These are phyloP conservation scores for Solanum sparsipilum DNA, from an alignment of 257 asterid species.

Conservation along the genomic window DNA sequence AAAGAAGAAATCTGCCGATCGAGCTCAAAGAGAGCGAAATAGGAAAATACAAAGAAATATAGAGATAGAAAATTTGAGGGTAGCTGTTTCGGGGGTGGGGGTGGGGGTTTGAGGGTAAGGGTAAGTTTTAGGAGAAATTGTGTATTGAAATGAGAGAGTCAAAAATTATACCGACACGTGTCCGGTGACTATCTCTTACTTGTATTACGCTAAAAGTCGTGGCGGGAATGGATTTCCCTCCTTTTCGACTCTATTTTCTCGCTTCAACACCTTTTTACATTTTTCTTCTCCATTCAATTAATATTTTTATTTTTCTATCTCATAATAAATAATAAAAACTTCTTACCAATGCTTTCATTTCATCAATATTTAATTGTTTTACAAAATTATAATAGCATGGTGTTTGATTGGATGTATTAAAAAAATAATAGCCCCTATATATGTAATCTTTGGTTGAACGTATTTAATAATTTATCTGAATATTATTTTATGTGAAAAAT, in stretches of 20 bases:
- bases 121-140: neutral
- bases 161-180: conserved; percentile 35
- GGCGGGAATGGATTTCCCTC: conserved; percentile 22
- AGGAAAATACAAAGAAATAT: neutral
- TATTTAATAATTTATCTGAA: neutral
- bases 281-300: neutral
- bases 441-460: neutral
- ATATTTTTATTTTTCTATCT: no score
- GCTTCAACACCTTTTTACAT: neutral
- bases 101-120: neutral
- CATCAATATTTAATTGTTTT: neutral
- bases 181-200: conserved; percentile 22
- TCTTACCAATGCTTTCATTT: neutral
- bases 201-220: conserved; percentile 18
- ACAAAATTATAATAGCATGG: neutral
- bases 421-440: neutral
- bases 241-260: neutral
- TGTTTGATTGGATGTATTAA: neutral
- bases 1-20: neutral
- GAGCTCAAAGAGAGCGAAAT: neutral
- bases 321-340: no score
- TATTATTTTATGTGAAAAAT: neutral
- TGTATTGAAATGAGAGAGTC: neutral
- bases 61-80: neutral
- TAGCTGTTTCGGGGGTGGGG: neutral